phyloP scores from a whole-genome alignment of 345 rosid species.

The Cardamine chenopodiifolia region DNA sequence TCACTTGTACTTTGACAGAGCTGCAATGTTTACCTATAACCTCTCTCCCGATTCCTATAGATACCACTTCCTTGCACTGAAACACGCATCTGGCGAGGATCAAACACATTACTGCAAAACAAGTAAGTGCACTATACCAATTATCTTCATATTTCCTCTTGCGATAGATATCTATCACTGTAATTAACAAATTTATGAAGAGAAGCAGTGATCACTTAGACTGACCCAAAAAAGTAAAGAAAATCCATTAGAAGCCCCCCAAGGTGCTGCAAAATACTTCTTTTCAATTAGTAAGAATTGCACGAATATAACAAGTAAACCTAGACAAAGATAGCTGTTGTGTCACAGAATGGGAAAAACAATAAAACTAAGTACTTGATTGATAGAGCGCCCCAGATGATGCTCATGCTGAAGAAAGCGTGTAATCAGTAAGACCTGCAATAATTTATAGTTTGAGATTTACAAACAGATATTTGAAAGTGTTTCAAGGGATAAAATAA shows the following conservation, averaged over 20 bases:
- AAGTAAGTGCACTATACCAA: slow-evolving; percentile 8
- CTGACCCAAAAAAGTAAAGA: slow-evolving; percentile 98
- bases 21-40: slow-evolving; percentile 65
- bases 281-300: slow-evolving; percentile 26
- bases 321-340: slow-evolving; percentile 13
- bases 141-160: slow-evolving; percentile 13
- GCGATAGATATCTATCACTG: slow-evolving; percentile 1
- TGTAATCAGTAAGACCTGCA: slow-evolving; percentile 79
- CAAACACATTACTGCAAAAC: slow-evolving; percentile 83
- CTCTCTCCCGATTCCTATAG: slow-evolving; percentile 88
- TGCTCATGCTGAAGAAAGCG: slow-evolving; percentile 97
- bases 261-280: slow-evolving; percentile 65
- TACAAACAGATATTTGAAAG: slow-evolving; percentile 18
- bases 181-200: slow-evolving; percentile 15
- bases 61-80: slow-evolving; percentile 94
- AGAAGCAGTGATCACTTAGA: slow-evolving; percentile 33
- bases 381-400: slow-evolving; percentile 85
- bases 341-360: slow-evolving; percentile 20
- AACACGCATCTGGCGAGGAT: slow-evolving; percentile 96
- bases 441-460: slow-evolving; percentile 18
- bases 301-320: slow-evolving; percentile 12
- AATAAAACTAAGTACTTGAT: slow-evolving; percentile 57
- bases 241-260: slow-evolving; percentile 97
- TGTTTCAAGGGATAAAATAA: too few relatives aligned
- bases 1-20: slow-evolving; percentile 20